Percentiles rank a stretch among this genome's conserved stretches.
These are phyloP conservation scores for Chrysosporium queenslandicum DNA, from an alignment of 2,329 filamentous ascomycete species.

Conservation along the genomic window DNA sequence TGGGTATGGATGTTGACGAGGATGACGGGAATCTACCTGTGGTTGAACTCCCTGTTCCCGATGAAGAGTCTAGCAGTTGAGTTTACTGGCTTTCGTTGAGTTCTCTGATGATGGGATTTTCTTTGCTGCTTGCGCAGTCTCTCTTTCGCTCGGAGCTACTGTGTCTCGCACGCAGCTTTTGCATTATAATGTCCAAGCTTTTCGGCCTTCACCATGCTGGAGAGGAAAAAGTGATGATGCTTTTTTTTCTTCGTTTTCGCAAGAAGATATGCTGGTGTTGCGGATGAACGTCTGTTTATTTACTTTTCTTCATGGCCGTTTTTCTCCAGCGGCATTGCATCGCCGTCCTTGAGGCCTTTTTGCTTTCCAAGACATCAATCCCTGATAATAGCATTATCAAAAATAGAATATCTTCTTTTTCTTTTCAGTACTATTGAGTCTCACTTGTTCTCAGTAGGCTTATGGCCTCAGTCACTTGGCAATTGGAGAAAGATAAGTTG, in stretches of 20 bases:
- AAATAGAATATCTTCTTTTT: not conserved
- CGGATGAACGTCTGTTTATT: not conserved
- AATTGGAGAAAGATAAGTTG: too few species aligned
- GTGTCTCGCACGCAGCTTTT: not conserved
- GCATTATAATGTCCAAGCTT: not conserved
- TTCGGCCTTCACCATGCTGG: not conserved
- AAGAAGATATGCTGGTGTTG: not conserved
- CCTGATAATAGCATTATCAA: slow-evolving; percentile 1
- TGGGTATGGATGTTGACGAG: slow-evolving; percentile 19
- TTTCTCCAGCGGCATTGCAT: not conserved
- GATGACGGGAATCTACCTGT: slow-evolving; percentile 35
- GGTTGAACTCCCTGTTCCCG: slow-evolving; percentile 33
- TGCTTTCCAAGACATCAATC: not conserved
- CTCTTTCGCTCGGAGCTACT: not conserved
- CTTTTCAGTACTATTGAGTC: too few species aligned
- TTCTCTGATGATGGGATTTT: not conserved
- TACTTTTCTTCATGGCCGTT: not conserved
- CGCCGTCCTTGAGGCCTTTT: not conserved
- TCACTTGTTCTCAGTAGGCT: too few species aligned
- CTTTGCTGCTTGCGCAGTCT: not conserved
- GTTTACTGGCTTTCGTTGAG: not conserved
- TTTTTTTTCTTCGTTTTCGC: not conserved
- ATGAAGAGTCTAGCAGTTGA: slow-evolving; percentile 23
- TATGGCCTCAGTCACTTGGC: too few species aligned
- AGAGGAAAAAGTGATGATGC: not conserved